Base-by-base conservation (phyloP, 768 basidiomycete genomes). In the Suillus tomentosus region DNA sequence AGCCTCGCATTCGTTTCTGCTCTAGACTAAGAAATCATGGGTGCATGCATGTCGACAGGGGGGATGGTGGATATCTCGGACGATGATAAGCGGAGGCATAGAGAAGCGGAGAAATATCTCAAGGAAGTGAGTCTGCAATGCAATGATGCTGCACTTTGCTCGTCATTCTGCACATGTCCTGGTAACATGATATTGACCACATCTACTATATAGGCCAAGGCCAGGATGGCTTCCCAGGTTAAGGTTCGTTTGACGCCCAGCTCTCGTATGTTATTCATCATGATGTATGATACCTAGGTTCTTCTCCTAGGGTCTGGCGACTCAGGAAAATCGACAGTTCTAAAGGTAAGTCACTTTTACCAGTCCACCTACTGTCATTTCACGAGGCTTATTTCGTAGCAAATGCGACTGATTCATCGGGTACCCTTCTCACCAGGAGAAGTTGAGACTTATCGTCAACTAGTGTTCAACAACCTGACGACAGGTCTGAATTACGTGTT, bases 331-430 rank as follows among this genome's bases (percentile, higher is more conserved):
- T 93, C 91, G 7, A 97, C 95, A 10, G 84, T 97, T 71, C 83
- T 95, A 75, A 95, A 95, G 82, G 90, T 90, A 65, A 51, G 57
- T 53, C 27, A 73, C 40, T 57, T 64, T 36, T 22, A 27, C n/a
- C 50, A n/a, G 10, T 53, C n/a, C 27, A 43, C 10, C 10, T 1
- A 4, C 5, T 19, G 5, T 58, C 27, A n/a, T 50, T 62, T 70
- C 54, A 68, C 53, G 15, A 24, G 31, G 9, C 6, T 19, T 34
- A 43, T 55, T 51, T 27, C 27, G 24, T 65, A 95, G 91, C 95
- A 99, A 90, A 99, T 98, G 96, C 89, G 95, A 45, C 81, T 97
- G 45, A 97, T 99, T 58, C 96, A 99, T 77, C 85, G 87, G 64
- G 81, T 94, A 1, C 90, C 92, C 0, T 99, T 97, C 78, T 85